Conservation (phyloP, 2,329 filamentous ascomycete species). For the Lasiodiplodia citricola region DNA sequence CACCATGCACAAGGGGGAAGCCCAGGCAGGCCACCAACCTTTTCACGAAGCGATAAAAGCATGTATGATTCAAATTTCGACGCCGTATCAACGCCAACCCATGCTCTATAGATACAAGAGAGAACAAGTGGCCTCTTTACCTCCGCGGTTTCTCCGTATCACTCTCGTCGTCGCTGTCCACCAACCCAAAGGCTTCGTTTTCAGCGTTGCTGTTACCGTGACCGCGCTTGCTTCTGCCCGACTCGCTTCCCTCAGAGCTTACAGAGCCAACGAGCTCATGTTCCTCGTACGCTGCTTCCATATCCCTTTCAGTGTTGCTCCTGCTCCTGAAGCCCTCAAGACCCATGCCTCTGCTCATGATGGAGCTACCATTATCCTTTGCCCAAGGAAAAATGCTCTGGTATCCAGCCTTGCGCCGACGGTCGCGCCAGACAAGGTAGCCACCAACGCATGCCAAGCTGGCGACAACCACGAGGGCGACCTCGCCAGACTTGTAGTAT, state of each 20-base stretch:
- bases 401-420: constrained; percentile 54
- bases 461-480: constrained; percentile 80
- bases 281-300: constrained; percentile 68
- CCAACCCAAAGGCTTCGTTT: constrained; percentile 32
- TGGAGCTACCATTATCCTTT: constrained; percentile 48
- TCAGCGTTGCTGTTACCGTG: constrained; percentile 40
- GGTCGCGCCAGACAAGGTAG: constrained; percentile 67
- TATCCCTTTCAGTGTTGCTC: constrained; percentile 49
- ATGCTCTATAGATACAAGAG: constrained; percentile 14
- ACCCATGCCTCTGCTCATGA: constrained; percentile 50
- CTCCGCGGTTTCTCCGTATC: constrained; percentile 21
- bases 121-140: not conserved
- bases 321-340: constrained; percentile 56
- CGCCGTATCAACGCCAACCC: not conserved
- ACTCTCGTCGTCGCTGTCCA: constrained; percentile 25
- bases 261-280: constrained; percentile 63
- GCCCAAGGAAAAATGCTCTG: constrained; percentile 42
- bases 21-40: not conserved
- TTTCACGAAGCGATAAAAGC: not conserved
- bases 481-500: constrained; percentile 85
- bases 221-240: constrained; percentile 32
- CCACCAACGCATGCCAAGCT: constrained; percentile 76
- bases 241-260: constrained; percentile 32
- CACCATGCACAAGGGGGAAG: not conserved
- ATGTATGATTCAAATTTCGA: not conserved